Evolutionary conservation across 2,329 filamentous ascomycete genomes (phyloP).

Genomic region (Pseudogymnoascus pannorum): DNA sequence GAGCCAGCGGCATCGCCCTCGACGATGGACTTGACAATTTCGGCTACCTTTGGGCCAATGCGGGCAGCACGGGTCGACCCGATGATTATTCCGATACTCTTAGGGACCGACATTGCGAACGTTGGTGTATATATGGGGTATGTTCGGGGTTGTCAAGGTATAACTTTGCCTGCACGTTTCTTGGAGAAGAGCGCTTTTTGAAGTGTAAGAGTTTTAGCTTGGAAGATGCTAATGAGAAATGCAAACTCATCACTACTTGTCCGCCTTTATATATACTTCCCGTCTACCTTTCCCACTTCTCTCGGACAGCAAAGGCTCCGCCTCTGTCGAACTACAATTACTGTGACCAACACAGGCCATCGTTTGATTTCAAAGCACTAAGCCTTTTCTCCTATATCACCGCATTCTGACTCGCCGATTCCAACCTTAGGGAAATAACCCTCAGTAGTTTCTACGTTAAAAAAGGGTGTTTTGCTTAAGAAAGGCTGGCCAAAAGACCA

Average conservation of each 20-base stretch:
- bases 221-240: background rate
- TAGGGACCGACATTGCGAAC: background rate
- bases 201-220: background rate
- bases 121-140: background rate
- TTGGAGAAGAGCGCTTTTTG: background rate
- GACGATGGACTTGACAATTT: conserved; percentile 28
- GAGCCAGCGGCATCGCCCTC: conserved; percentile 18
- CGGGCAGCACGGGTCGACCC: conserved; percentile 31
- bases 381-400: background rate
- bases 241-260: background rate
- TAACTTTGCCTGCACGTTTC: background rate
- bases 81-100: conserved; percentile 30
- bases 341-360: background rate
- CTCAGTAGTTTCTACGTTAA: background rate
- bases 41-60: conserved; percentile 30
- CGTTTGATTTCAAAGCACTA: background rate
- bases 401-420: background rate
- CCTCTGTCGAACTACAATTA: background rate
- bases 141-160: background rate
- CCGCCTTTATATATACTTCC: background rate
- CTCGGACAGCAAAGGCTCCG: background rate
- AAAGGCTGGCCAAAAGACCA: background rate
- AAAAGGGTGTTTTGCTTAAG: background rate
- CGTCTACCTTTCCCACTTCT: background rate
- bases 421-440: no score